These are phyloP conservation scores for Lycium barbarum DNA, from an alignment of 257 asterid genomes.

Conservation along the genomic window DNA sequence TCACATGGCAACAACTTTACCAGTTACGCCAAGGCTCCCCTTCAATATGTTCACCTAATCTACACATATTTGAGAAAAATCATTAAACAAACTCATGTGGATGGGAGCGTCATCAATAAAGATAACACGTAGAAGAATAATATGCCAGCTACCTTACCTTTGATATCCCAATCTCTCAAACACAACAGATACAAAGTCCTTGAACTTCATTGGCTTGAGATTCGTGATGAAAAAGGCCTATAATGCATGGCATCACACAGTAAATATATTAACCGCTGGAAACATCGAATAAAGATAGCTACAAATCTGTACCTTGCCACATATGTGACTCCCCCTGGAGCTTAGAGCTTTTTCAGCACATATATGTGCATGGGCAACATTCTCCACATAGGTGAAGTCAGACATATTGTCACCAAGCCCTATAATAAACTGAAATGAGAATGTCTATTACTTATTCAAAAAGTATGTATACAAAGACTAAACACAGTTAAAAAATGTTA, in stretches of 20 bases:
- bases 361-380: slow-evolving; percentile 88
- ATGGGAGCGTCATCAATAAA: slow-evolving; percentile 11
- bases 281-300: slow-evolving; percentile 32
- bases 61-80: neutral
- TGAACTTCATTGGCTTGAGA: slow-evolving; percentile 67
- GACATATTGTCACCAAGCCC: slow-evolving; percentile 70
- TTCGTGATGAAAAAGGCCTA: slow-evolving; percentile 80
- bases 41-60: slow-evolving; percentile 10
- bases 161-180: slow-evolving; percentile 69
- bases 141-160: slow-evolving; percentile 53
- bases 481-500: slow-evolving; percentile 34
- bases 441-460: slow-evolving; percentile 80
- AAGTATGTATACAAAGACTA: slow-evolving; percentile 30
- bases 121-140: neutral
- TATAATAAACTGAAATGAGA: slow-evolving; percentile 97
- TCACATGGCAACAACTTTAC: too few species aligned
- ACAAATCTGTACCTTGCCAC: slow-evolving; percentile 71
- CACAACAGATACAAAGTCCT: slow-evolving; percentile 59
- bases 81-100: neutral
- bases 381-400: slow-evolving; percentile 90
- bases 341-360: slow-evolving; percentile 83
- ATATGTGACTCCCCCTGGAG: slow-evolving; percentile 55
- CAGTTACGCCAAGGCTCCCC: too few species aligned
- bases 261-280: slow-evolving; percentile 13
- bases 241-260: slow-evolving; percentile 33